Base-by-base conservation (phyloP, 2,329 filamentous ascomycete species). In the Fusarium sororula region DNA sequence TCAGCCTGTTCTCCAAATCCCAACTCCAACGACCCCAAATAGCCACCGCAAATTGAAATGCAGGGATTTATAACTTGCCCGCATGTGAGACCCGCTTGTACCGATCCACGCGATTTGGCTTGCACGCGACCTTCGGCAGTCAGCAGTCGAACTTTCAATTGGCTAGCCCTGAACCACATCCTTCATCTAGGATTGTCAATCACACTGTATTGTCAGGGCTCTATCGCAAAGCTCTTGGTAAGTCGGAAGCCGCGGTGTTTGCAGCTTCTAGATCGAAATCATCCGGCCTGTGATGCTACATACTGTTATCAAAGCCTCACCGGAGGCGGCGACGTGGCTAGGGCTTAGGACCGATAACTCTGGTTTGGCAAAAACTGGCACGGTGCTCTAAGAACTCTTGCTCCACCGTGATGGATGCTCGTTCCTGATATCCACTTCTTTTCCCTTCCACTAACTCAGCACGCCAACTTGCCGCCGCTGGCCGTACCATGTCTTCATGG, bases 41-140 rank as follows among this genome's bases (percentile, higher is more conserved):
- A 66, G 48, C 53, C 50, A 38, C n/a, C 66, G 64, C 74, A 78
- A 70, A 77, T 72, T 56, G 74, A 75, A 63, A 72, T 67, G 72
- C 76, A 78, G 73, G 76, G 76, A 75, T 78, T 78, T 63, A 51
- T 64, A 77, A 72, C 62, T 59, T 59, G 60, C 67, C 63, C 35
- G 60, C 71, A 65, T 65, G 45, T 63, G 38, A 39, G 76, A 70
- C 73, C 76, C 75, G 66, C 76, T 70, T 58, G 66, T 66, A 72
- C 66, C 76, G 76, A 78, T 78, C 63, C 66, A 75, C 62, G 61
- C 76, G 76, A 78, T 78, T 78, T 78, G 66, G 73, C 62, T 75
- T 57, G 73, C 76, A 78, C 76, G 72, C 76, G 76, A 77, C 76
- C 76, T 70, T 76, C 74, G 76, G 76, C 75, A 78, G 55, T 78